Percentiles rank a stretch among this genome's conserved stretches.
phyloP scores from a whole-genome alignment of 192 early-diverging fungal species.

The Umbelopsis sp. region DNA sequence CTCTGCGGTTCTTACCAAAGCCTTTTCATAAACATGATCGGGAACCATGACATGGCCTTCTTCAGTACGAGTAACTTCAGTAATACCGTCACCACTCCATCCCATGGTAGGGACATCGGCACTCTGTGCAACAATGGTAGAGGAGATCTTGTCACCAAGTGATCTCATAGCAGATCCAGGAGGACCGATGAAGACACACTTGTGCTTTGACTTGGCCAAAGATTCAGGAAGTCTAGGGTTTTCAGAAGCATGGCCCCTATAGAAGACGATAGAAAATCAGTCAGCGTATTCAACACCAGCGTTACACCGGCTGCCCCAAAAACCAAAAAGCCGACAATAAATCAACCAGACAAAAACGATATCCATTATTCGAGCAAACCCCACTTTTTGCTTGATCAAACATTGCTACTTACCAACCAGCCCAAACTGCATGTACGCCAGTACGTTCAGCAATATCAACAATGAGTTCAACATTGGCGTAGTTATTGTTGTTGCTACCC shows the following conservation, averaged over 20 bases:
- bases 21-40: conserved; percentile 75
- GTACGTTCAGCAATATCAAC: conserved; percentile 97
- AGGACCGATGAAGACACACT: conserved; percentile 95
- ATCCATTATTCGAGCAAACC: no score
- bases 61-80: conserved; percentile 65
- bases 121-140: conserved; percentile 97
- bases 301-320: conserved; percentile 13
- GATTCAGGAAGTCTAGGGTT: conserved; percentile 95
- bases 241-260: conserved; percentile 96
- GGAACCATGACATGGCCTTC: conserved; percentile 81
- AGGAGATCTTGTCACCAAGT: conserved; percentile 99
- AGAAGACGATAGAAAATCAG: conserved; percentile 1
- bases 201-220: conserved; percentile 76
- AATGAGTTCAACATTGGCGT: conserved; percentile 97
- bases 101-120: conserved; percentile 95
- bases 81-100: conserved; percentile 92
- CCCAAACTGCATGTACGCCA: conserved; percentile 94
- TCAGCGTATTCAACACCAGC: neutral
- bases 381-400: no score
- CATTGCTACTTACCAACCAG: conserved; percentile 74
- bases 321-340: neutral
- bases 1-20: conserved; percentile 83
- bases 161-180: conserved; percentile 96
- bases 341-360: no score
- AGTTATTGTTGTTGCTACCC: conserved; percentile 98